phyloP scores from a whole-genome alignment of 495 filamentous ascomycete species.

The Lasiosphaeria miniovina region DNA sequence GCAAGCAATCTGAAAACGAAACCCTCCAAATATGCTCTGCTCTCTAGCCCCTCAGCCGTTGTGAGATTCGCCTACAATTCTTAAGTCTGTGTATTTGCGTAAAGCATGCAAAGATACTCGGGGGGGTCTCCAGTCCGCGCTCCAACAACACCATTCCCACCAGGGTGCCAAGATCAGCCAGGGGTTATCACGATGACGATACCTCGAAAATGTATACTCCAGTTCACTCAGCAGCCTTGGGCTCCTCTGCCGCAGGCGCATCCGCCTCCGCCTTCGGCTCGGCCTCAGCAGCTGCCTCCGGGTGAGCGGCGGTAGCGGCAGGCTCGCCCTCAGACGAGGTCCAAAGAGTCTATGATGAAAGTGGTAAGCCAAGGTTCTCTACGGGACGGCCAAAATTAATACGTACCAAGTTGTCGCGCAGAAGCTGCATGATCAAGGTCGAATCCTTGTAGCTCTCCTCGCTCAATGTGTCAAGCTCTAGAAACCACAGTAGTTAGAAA shows the following conservation, averaged over 20 bases:
- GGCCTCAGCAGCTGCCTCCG: slow-evolving; percentile 59
- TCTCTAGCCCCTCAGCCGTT: slow-evolving; percentile 33
- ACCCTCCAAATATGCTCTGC: slow-evolving; percentile 42
- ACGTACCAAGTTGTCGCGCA: slow-evolving; percentile 96
- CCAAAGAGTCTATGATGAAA: slow-evolving; percentile 81
- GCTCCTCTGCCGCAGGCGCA: slow-evolving; percentile 42
- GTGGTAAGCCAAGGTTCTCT: neutral
- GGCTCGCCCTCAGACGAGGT: slow-evolving; percentile 97
- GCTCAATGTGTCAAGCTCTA: slow-evolving; percentile 96
- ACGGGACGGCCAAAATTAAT: neutral
- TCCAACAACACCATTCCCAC: slow-evolving; percentile 53
- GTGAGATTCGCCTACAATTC: slow-evolving; percentile 39
- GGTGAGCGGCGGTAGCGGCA: slow-evolving; percentile 54
- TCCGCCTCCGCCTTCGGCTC: slow-evolving; percentile 42
- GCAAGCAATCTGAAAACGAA: slow-evolving; percentile 43
- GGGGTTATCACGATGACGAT: slow-evolving; percentile 33
- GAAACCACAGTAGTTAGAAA: slow-evolving; percentile 23
- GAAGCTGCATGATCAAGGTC: slow-evolving; percentile 98
- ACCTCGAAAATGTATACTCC: slow-evolving; percentile 30
- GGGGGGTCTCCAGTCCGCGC: slow-evolving; percentile 48
- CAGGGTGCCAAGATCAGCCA: slow-evolving; percentile 40
- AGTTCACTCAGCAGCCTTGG: slow-evolving; percentile 48
- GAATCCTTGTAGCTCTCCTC: slow-evolving; percentile 99
- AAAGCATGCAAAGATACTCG: slow-evolving; percentile 52
- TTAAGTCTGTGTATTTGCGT: slow-evolving; percentile 45